A percentile compares a stretch with the other conserved stretches of the same genome.
phyloP scores from a whole-genome alignment of 2,329 filamentous ascomycete species.

The Tolypocladium tundrense region DNA sequence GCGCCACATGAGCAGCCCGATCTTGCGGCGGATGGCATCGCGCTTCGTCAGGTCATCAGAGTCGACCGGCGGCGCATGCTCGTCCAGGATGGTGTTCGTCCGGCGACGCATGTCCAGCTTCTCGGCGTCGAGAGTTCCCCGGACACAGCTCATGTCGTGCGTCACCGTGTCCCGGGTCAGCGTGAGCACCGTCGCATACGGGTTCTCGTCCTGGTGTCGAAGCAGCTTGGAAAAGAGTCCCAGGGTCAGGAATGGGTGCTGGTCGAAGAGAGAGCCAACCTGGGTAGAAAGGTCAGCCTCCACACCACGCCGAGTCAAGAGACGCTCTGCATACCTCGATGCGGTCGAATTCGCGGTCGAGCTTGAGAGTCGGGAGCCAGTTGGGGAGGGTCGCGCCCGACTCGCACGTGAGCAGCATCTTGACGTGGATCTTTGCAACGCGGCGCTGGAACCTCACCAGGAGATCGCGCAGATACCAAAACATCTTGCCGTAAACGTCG shows the following conservation, averaged over 20 bases:
- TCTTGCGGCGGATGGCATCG: conserved; percentile 6
- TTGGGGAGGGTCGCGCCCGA: background rate
- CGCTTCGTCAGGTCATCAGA: background rate
- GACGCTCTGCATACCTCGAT: conserved; percentile 6
- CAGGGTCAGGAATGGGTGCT: conserved; percentile 4
- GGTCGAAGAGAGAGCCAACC: conserved; percentile 10
- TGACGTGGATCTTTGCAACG: background rate
- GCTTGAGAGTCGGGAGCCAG: background rate
- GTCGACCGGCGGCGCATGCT: conserved; percentile 8
- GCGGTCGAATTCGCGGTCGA: conserved; percentile 5
- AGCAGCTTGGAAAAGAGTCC: conserved; percentile 5
- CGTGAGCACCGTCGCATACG: conserved; percentile 12
- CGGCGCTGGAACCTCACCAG: conserved; percentile 10
- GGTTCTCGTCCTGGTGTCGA: conserved; percentile 13
- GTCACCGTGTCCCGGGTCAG: conserved; percentile 6
- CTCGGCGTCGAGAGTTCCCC: conserved; percentile 3
- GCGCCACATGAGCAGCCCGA: conserved; percentile 13
- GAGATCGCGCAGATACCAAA: conserved; percentile 13
- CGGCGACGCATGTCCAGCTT: background rate
- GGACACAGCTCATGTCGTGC: background rate
- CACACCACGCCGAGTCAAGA: background rate
- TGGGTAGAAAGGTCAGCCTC: conserved; percentile 1
- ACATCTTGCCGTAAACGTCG: conserved; percentile 19
- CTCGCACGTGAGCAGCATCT: conserved; percentile 2
- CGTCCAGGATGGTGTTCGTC: conserved; percentile 6